Percentiles rank a stretch among this genome's conserved stretches.
Conservation (phyloP, 306 rosid genomes). For the Vigna radiata region DNA sequence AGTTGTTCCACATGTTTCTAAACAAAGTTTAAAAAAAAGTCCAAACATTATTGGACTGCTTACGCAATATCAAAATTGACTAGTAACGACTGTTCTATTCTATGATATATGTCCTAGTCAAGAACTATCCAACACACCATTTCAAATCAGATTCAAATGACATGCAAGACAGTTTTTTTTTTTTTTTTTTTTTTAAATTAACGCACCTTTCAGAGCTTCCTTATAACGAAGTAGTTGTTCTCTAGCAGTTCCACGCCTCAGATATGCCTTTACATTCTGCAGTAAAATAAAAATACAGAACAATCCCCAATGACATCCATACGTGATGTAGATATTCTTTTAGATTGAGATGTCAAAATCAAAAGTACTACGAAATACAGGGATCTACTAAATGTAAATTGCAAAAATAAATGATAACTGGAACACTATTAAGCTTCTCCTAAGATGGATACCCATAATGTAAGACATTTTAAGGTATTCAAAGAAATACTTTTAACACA, state of each 20-base stretch:
- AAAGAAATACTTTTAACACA: neutral
- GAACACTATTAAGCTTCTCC: slow-evolving; percentile 2
- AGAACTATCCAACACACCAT: slow-evolving; percentile 13
- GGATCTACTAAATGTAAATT: neutral
- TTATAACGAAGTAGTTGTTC: slow-evolving; percentile 66
- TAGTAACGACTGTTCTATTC: neutral
- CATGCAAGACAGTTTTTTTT: slow-evolving; percentile 19
- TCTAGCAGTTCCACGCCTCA: slow-evolving; percentile 92
- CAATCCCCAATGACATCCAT: slow-evolving; percentile 9
- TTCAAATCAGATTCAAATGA: slow-evolving; percentile 20
- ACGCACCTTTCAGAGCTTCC: slow-evolving; percentile 75
- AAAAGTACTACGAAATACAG: neutral
- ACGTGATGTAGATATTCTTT: slow-evolving; percentile 16
- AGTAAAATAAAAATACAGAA: slow-evolving; percentile 18
- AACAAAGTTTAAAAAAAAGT: slow-evolving; percentile 9
- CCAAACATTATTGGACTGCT: neutral
- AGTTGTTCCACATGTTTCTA: neutral
- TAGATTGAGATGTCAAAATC: slow-evolving; percentile 18
- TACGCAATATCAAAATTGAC: neutral
- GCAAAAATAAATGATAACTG: slow-evolving; percentile 1
- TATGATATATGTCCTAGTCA: neutral
- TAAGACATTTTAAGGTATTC: neutral
- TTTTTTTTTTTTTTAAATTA: slow-evolving; percentile 19
- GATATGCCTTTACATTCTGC: slow-evolving; percentile 94
- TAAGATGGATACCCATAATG: neutral